A percentile compares a stretch with the other conserved stretches of the same genome.
Evolutionary conservation across 805 yeast species (phyloP).

Genomic region (Cyberlindnera euphorbiiphila): DNA sequence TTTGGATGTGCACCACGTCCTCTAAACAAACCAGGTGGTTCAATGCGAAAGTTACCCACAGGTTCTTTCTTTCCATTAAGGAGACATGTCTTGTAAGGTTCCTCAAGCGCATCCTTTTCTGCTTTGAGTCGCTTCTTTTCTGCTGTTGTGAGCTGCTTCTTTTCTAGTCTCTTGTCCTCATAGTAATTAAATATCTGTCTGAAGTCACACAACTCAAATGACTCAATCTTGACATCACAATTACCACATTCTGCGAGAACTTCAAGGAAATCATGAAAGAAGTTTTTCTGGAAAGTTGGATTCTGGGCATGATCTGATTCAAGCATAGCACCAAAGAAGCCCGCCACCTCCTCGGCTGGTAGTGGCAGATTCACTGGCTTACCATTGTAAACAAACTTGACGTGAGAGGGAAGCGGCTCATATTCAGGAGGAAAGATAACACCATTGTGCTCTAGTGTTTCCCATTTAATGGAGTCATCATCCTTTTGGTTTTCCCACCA

Average conservation of each 20-base stretch:
- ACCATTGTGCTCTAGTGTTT: conserved; percentile 80
- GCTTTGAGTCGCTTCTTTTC: conserved; percentile 71
- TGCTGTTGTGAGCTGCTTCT: conserved; percentile 61
- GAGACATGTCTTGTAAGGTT: conserved; percentile 72
- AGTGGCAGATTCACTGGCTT: conserved; percentile 69
- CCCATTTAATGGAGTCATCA: conserved; percentile 83
- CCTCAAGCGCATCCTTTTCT: conserved; percentile 75
- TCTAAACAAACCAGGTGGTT: conserved; percentile 93
- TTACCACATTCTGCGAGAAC: conserved; percentile 74
- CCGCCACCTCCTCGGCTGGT: conserved; percentile 95
- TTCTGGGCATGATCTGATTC: conserved; percentile 87
- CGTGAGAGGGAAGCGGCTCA: conserved; percentile 75
- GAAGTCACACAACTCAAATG: conserved; percentile 75
- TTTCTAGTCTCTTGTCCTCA: conserved; percentile 66
- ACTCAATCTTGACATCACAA: conserved; percentile 46
- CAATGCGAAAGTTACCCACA: conserved; percentile 90
- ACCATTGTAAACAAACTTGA: conserved; percentile 73
- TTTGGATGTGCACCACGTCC: conserved; percentile 98
- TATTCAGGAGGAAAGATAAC: conserved; percentile 92
- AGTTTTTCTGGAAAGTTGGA: conserved; percentile 81
- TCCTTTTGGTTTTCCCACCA: conserved; percentile 81
- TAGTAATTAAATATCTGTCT: conserved; percentile 66
- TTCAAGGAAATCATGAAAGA: conserved; percentile 70
- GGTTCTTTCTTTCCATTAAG: conserved; percentile 87
- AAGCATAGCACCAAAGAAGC: conserved; percentile 84